A percentile compares a stretch with the other conserved stretches of the same genome.
phyloP scores from a whole-genome alignment of 116 monocot species.

The Zostera marina region DNA sequence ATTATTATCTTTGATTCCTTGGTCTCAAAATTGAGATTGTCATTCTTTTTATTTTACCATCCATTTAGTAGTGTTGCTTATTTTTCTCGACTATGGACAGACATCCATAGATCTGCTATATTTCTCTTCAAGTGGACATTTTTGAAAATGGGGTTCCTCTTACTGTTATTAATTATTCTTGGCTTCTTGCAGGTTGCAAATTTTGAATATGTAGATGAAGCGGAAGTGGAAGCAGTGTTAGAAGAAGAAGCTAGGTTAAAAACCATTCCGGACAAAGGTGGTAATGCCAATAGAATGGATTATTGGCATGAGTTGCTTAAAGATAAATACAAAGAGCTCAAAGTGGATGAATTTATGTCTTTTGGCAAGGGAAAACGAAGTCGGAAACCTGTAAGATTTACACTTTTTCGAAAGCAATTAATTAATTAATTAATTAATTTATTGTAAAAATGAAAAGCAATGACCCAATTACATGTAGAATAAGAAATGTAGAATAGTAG shows the following conservation, averaged over 20 bases:
- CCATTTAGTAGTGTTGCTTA: no score
- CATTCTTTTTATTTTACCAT: no score
- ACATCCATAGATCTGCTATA: neutral
- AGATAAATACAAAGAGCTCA: conserved; percentile 61
- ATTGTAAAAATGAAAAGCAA: no score
- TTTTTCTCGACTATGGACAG: no score
- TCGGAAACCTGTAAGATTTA: conserved; percentile 61
- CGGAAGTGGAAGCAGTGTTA: conserved; percentile 73
- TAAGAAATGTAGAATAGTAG: no score
- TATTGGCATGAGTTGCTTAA: conserved; percentile 85
- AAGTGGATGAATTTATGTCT: conserved; percentile 60
- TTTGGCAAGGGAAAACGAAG: conserved; percentile 97
- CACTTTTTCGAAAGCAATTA: no score
- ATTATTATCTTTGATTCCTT: no score
- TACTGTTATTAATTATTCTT: neutral
- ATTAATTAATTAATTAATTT: no score
- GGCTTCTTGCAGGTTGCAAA: conserved; percentile 62
- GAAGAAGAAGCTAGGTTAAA: conserved; percentile 47
- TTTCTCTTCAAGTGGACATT: neutral
- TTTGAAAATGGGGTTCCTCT: neutral
- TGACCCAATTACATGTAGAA: no score
- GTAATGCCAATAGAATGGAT: conserved; percentile 41
- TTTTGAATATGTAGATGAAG: conserved; percentile 95
- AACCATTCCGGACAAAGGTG: conserved; percentile 21
- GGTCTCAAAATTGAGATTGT: no score